These are phyloP conservation scores for Circinella minor DNA, from an alignment of 371 early-diverging fungal genomes.

Conservation along the genomic window DNA sequence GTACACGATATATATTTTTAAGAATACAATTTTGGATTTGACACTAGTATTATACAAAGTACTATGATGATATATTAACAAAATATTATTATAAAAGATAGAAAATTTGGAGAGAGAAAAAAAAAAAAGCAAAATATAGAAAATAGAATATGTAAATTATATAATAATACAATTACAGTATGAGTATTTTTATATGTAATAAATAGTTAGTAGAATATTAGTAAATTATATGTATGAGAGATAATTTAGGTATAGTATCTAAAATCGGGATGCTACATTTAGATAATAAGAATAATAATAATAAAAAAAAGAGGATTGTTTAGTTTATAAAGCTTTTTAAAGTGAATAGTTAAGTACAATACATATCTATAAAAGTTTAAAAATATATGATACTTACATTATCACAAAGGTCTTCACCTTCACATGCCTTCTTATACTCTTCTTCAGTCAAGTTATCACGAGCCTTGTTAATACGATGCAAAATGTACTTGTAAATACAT, in stretches of 20 bases:
- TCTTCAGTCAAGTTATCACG: slow-evolving; percentile 32
- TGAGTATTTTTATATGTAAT: no score
- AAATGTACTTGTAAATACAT: slow-evolving; percentile 44
- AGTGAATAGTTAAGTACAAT: no score
- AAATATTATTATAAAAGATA: background rate
- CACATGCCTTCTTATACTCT: slow-evolving; percentile 47
- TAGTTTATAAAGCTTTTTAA: no score
- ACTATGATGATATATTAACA: background rate
- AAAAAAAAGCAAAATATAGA: background rate
- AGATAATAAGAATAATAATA: no score
- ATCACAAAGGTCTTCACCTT: slow-evolving; percentile 58
- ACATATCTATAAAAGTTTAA: no score
- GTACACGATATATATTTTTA: background rate
- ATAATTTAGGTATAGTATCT: slow-evolving; percentile 51
- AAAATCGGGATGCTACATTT: slow-evolving; percentile 57
- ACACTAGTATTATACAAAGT: slow-evolving; percentile 1
- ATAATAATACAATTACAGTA: background rate
- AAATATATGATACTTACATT: slow-evolving; percentile 20
- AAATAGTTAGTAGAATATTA: background rate
- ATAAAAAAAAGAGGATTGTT: no score
- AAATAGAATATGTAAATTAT: background rate
- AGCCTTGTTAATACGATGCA: slow-evolving; percentile 24
- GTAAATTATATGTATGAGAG: no score
- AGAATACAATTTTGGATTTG: no score
- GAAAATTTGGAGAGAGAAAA: no score